Evolutionary conservation across 1,284 basidiomycete species (phyloP), one percentile per base, ranked within the genome.

Genomic region (Boletellus dicymbophilus): DNA sequence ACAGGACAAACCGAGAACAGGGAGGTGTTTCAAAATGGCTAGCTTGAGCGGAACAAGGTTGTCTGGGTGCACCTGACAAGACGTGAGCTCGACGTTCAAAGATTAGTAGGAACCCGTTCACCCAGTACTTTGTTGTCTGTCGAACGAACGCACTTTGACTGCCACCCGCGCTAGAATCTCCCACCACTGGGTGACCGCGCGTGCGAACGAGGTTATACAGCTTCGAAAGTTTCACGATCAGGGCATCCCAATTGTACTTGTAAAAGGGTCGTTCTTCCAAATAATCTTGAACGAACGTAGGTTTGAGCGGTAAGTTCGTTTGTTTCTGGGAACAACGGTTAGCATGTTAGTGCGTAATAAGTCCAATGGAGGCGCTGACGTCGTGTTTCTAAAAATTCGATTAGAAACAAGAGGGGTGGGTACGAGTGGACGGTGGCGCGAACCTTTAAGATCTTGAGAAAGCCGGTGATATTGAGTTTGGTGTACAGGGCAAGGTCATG

Each of bases 61-160:
- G 69, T 97, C 95, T 10, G 89, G 90, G 67, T 97, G 95, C 1
- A 96, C 88, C 88, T 90, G 38, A 48, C n/a, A 43, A 27, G 10
- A 15, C 11, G 16, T 54, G 21, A 66, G 58, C 45, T 5, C 13
- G n/a, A 23, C 4, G 20, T 43, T 28, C 7, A n/a, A 39, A 13
- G 27, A 44, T 3, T 27, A 36, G 47, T n/a, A 30, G 18, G n/a
- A 30, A 48, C 21, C 20, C 69, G 75, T 54, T 28, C 59, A 93
- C 96, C 96, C 96, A 99, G 69, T 99, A 99, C 71, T 99, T 99
- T 16, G 96, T 99, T 31, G 96, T 99, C 70, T 97, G 95, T 44
- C 96, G 78, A 11, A 98, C 94, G 63, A 99, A 99, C 1, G 96
- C 97, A 62, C 92, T 96, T 74, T 99, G 96, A 57, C 75, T 90